These are phyloP conservation scores for Podospora bellae-mahoneyi DNA, from an alignment of 495 filamentous ascomycete genomes.

Conservation along the genomic window DNA sequence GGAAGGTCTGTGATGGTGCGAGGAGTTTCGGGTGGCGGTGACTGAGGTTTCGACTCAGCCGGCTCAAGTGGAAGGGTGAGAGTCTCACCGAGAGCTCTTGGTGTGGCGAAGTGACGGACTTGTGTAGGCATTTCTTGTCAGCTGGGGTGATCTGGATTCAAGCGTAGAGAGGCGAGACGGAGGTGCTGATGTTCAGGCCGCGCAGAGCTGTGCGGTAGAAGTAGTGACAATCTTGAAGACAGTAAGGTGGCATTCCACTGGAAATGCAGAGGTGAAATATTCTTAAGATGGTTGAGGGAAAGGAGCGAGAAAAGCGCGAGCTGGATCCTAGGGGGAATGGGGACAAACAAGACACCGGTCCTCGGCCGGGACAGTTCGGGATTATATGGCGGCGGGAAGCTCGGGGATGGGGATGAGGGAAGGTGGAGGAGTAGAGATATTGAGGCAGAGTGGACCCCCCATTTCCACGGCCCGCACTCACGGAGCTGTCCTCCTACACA, in stretches of 20 bases:
- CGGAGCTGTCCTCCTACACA: neutral
- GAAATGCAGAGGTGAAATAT: conserved; percentile 22
- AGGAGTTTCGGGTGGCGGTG: conserved; percentile 10
- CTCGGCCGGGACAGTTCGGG: conserved; percentile 22
- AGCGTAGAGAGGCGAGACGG: conserved; percentile 68
- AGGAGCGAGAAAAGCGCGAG: conserved; percentile 3
- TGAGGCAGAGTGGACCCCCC: conserved; percentile 1
- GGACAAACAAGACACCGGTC: conserved; percentile 10
- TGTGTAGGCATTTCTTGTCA: conserved; percentile 51
- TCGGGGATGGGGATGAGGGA: conserved; percentile 6
- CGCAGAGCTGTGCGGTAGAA: conserved; percentile 85
- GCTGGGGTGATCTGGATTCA: conserved; percentile 40
- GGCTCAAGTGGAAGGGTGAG: conserved; percentile 41
- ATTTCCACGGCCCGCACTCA: neutral
- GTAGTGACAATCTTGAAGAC: conserved; percentile 83
- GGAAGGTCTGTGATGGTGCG: conserved; percentile 32
- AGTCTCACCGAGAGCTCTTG: conserved; percentile 68
- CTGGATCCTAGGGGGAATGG: neutral
- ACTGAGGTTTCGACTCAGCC: conserved; percentile 20
- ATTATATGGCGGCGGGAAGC: conserved; percentile 24
- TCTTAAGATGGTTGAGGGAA: neutral
- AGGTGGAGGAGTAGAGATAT: neutral
- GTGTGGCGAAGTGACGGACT: conserved; percentile 62
- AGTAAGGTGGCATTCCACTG: conserved; percentile 74
- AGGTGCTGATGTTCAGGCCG: conserved; percentile 74